These are phyloP conservation scores for Rhododendron simsii DNA, from an alignment of 148 eudicot genomes.

Conservation along the genomic window DNA sequence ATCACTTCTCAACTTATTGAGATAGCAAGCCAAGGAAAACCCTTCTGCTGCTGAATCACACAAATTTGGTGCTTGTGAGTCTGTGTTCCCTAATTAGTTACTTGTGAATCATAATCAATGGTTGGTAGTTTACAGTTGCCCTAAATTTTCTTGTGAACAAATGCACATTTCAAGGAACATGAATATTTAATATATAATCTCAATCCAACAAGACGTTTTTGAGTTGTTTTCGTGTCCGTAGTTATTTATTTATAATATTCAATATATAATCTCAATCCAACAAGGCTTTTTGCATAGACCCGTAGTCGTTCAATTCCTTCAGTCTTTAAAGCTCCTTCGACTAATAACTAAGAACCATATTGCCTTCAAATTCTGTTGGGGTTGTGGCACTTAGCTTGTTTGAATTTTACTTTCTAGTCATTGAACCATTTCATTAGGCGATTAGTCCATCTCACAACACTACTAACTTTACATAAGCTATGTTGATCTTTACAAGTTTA, in stretches of 20 bases:
- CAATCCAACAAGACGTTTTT: neutral
- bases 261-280: neutral
- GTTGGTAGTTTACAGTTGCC: neutral
- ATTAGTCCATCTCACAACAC: neutral
- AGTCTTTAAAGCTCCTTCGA: neutral
- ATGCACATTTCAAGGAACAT: neutral
- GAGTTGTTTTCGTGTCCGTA: neutral
- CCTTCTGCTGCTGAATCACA: neutral
- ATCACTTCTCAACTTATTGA: neutral
- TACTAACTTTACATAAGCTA: neutral
- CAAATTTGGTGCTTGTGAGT: neutral
- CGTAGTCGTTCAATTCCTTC: neutral
- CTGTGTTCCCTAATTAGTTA: neutral
- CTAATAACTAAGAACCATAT: neutral
- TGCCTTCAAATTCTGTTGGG: neutral
- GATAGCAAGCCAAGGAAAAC: neutral
- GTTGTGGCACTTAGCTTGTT: neutral
- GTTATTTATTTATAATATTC: neutral
- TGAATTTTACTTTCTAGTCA: neutral
- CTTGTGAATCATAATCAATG: neutral
- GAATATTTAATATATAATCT: neutral
- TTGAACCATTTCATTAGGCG: neutral
- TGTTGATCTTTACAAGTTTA: neutral
- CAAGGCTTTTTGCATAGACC: neutral
- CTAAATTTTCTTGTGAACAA: neutral